Evolutionary conservation across 192 early-diverging fungal species (phyloP).

Genomic region (Mortierella antarctica): DNA sequence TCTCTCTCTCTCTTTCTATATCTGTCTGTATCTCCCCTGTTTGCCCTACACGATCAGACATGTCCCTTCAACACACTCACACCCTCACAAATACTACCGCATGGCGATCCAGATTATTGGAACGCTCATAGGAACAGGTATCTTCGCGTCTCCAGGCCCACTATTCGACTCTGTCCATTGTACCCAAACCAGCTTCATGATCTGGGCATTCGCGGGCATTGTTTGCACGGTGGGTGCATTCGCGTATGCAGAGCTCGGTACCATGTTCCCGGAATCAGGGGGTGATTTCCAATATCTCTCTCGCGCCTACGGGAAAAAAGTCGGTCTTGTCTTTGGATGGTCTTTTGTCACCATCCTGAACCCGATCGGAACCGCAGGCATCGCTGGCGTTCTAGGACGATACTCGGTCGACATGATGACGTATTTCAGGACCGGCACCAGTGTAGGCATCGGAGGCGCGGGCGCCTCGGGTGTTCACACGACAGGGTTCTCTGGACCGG

Average conservation of each 20-base stretch:
- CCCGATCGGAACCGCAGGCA: constrained; percentile 60
- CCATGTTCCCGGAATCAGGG: constrained; percentile 53
- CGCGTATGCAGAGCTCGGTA: constrained; percentile 56
- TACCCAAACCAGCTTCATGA: constrained; percentile 48
- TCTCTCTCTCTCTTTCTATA: background rate
- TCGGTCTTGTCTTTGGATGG: constrained; percentile 69
- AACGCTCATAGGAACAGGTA: constrained; percentile 65
- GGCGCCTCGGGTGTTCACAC: background rate
- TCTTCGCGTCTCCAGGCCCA: constrained; percentile 73
- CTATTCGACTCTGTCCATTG: constrained; percentile 54
- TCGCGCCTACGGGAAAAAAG: constrained; percentile 64
- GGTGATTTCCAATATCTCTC: constrained; percentile 72
- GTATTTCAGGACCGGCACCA: constrained; percentile 35
- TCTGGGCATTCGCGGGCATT: constrained; percentile 51
- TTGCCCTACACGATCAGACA: background rate
- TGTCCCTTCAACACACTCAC: too few relatives aligned
- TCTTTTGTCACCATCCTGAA: constrained; percentile 62
- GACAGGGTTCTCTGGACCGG: background rate
- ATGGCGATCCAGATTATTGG: constrained; percentile 46
- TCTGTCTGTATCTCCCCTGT: background rate
- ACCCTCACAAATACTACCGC: too few relatives aligned
- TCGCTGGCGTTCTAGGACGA: constrained; percentile 49
- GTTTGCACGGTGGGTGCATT: constrained; percentile 46
- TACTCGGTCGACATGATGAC: constrained; percentile 40
- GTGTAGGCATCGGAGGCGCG: constrained; percentile 10